Conservation (phyloP, 2,329 filamentous ascomycete genomes). For the Ascochyta koolunga region DNA sequence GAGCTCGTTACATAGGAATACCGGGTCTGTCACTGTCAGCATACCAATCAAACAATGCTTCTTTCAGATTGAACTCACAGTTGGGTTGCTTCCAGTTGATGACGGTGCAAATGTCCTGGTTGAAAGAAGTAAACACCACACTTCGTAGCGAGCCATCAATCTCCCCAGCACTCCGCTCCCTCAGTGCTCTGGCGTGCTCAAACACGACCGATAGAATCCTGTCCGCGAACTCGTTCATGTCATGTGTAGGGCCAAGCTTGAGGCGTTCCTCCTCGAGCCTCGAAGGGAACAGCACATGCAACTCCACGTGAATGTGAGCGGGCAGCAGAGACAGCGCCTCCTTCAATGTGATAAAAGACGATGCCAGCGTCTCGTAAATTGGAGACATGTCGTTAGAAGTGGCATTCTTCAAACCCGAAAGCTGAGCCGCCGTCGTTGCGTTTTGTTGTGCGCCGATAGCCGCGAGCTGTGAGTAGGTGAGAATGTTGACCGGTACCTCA, state of each 20-base stretch:
- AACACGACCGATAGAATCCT: constrained; percentile 85
- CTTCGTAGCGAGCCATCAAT: constrained; percentile 75
- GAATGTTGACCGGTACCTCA: constrained; percentile 79
- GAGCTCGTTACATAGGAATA: constrained; percentile 93
- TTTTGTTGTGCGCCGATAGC: constrained; percentile 50
- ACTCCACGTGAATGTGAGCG: constrained; percentile 80
- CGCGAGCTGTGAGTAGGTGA: constrained; percentile 76
- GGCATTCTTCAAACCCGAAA: constrained; percentile 34
- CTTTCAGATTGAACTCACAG: constrained; percentile 59
- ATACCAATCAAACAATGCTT: neutral
- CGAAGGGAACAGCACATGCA: constrained; percentile 90
- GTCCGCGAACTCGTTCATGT: constrained; percentile 88
- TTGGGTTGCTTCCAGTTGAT: constrained; percentile 99
- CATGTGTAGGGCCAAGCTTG: constrained; percentile 74
- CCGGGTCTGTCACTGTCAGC: constrained; percentile 66
- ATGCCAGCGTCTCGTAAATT: constrained; percentile 74
- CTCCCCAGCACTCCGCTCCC: constrained; percentile 61
- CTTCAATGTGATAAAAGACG: constrained; percentile 77
- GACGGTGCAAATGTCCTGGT: constrained; percentile 85
- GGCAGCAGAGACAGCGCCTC: constrained; percentile 79
- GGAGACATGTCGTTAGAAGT: constrained; percentile 54
- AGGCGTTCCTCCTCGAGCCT: constrained; percentile 72
- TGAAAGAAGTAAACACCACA: constrained; percentile 94
- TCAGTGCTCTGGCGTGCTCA: constrained; percentile 78
- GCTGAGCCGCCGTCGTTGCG: constrained; percentile 27